Percentiles rank a stretch among this genome's conserved stretches.
phyloP scores from a whole-genome alignment of 352 stramenopile genomes.

The Phytophthora fragariae region DNA sequence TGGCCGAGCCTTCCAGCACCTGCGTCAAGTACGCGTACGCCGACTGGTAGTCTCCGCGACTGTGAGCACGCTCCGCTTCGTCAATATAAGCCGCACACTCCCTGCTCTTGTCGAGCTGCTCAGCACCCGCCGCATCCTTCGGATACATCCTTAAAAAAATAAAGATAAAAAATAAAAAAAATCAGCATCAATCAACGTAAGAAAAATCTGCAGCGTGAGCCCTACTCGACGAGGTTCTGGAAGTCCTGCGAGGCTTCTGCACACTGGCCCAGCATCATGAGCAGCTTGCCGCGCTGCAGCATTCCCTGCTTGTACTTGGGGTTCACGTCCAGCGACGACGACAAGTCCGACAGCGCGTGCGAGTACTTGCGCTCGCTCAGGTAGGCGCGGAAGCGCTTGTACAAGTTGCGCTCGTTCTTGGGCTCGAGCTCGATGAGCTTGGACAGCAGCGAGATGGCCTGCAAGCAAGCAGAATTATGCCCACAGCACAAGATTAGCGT shows the following conservation, averaged over 20 bases:
- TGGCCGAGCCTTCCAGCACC: conserved; percentile 70
- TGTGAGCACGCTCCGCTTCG: conserved; percentile 70
- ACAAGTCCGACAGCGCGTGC: conserved; percentile 74
- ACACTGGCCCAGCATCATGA: conserved; percentile 85
- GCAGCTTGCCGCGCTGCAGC: conserved; percentile 75
- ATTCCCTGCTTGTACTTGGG: conserved; percentile 84
- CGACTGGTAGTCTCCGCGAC: conserved; percentile 69
- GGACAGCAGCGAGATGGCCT: conserved; percentile 81
- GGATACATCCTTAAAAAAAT: conserved; percentile 56
- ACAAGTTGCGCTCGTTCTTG: conserved; percentile 84
- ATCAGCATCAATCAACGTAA: not conserved
- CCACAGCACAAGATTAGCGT: conserved; percentile 1
- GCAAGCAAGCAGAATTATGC: not conserved
- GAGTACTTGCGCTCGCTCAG: conserved; percentile 85
- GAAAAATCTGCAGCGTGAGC: not conserved
- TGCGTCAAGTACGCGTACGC: conserved; percentile 73
- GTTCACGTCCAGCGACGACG: conserved; percentile 74
- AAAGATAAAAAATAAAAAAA: conserved; percentile 4
- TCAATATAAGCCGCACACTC: conserved; percentile 72
- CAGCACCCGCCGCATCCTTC: conserved; percentile 50
- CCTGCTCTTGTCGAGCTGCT: conserved; percentile 71
- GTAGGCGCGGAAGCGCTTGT: conserved; percentile 87
- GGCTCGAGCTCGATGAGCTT: conserved; percentile 86
- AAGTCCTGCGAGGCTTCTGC: conserved; percentile 68
- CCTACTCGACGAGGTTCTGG: conserved; percentile 54